Evolutionary conservation across 768 basidiomycete genomes (phyloP), one percentile per base, ranked within the genome.

Genomic region (Boletus subcaerulescens): DNA sequence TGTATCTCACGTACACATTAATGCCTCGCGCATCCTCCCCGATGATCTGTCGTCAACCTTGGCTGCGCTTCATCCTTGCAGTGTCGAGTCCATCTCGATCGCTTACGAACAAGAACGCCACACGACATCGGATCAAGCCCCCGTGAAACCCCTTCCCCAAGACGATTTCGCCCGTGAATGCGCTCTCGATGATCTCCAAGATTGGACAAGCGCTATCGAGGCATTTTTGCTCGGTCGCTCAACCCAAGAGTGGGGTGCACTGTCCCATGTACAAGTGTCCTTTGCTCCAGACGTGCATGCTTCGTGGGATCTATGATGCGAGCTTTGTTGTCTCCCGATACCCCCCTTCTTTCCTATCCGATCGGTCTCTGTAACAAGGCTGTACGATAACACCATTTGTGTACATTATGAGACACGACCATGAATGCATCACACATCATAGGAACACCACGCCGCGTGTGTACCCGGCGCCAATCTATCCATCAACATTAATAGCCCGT

Each of bases 101-200:
- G 46, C 48, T 22, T 68, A 65, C 31, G 64, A 60, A 40, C 49
- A 56, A 12, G 56, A 48, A 48, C 45, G 44, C 20, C 50, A 45
- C 45, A 41, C 20, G 24, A 52, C 7, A 26, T 43, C 32, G 10
- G 26, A 61, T 26, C 36, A 46, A 31, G 12, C n/a, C 15, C 51
- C 45, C 8, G 17, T 26, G 1, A 55, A 67, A 31, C 15, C 46
- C 1, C 36, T 46, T 0, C 35, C 51, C 6, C 56, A 60, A 6
- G 68, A 71, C 49, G 58, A 67, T 0, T 70, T 70, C 17, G 58
- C 56, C 0, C 65, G 59, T 5, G 62, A 70, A 41, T 72, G 70
- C 24, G 69, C 69, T 0, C 56, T 72, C 14, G 69, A 72, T 20
- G 69, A 70, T 46, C 65, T 70, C 50, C 47, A 60, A 36, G 69